phyloP scores from a whole-genome alignment of 257 asterid genomes.

The Lycium barbarum region DNA sequence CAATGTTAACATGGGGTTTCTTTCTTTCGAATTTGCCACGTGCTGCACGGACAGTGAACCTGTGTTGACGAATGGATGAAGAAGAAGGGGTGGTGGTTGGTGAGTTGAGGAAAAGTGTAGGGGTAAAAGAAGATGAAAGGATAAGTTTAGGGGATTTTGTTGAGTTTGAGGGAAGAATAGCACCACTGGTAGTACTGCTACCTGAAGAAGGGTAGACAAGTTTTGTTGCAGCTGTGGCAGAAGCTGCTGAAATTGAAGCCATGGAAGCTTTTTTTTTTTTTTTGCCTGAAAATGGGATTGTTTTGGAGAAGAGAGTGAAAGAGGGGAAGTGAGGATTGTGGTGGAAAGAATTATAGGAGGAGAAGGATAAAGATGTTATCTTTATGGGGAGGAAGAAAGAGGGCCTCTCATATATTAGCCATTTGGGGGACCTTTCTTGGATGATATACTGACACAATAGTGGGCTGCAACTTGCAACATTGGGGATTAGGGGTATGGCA shows the following conservation, averaged over 20 bases:
- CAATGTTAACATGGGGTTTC: slow-evolving; percentile 93
- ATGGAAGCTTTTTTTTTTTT: slow-evolving; percentile 27
- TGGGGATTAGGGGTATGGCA: slow-evolving; percentile 19
- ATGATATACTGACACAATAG: not conserved
- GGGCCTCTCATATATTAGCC: slow-evolving; percentile 24
- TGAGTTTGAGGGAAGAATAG: not conserved
- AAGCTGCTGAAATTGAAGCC: slow-evolving; percentile 42
- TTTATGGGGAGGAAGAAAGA: slow-evolving; percentile 6
- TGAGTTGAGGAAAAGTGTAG: slow-evolving; percentile 55
- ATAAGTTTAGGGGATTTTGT: slow-evolving; percentile 45
- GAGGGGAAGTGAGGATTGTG: not conserved
- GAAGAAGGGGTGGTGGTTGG: slow-evolving; percentile 42
- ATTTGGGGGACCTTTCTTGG: not conserved
- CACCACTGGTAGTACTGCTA: too few species aligned
- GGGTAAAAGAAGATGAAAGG: slow-evolving; percentile 71
- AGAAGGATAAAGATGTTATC: slow-evolving; percentile 23
- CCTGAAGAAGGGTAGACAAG: not conserved
- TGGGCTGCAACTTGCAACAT: slow-evolving; percentile 22
- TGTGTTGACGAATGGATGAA: slow-evolving; percentile 40
- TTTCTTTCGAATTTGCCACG: slow-evolving; percentile 92
- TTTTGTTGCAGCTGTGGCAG: slow-evolving; percentile 34
- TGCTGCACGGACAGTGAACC: slow-evolving; percentile 74
- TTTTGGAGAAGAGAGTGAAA: not conserved
- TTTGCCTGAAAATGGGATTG: slow-evolving; percentile 32
- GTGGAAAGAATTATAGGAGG: slow-evolving; percentile 9